A percentile compares a stretch with the other conserved stretches of the same genome.
These are phyloP conservation scores for Nitzschia sp. DNA, from an alignment of 108 stramenopile genomes.

Conservation along the genomic window DNA sequence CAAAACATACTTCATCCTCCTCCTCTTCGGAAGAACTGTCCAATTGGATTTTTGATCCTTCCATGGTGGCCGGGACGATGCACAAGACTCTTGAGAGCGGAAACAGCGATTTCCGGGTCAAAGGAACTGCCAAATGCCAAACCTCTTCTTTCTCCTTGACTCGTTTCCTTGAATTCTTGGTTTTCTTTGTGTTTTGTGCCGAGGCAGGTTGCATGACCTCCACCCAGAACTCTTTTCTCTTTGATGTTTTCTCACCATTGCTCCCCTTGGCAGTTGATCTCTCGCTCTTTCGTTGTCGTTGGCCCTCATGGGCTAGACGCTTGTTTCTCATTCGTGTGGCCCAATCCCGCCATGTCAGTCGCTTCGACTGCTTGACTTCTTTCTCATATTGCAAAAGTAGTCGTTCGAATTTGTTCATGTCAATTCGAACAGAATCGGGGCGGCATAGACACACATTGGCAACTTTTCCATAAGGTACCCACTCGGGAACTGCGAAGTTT, in stretches of 20 bases:
- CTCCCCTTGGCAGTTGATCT: not conserved
- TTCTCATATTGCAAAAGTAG: slow-evolving; percentile 70
- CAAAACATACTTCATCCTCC: slow-evolving; percentile 70
- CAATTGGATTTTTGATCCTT: not conserved
- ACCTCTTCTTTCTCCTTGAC: slow-evolving; percentile 16
- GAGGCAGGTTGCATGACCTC: slow-evolving; percentile 39
- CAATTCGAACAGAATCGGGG: slow-evolving; percentile 89
- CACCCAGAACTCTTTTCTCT: slow-evolving; percentile 47
- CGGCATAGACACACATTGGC: slow-evolving; percentile 90
- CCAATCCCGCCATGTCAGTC: slow-evolving; percentile 39
- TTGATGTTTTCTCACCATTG: slow-evolving; percentile 20
- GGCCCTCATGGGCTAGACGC: not conserved
- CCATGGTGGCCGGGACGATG: slow-evolving; percentile 34
- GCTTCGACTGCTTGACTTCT: slow-evolving; percentile 44
- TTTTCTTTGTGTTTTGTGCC: slow-evolving; percentile 12
- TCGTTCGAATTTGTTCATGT: slow-evolving; percentile 77
- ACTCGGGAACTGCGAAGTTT: slow-evolving; percentile 90
- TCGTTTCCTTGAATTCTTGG: slow-evolving; percentile 13
- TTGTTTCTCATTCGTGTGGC: slow-evolving; percentile 22
- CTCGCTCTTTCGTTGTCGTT: not conserved
- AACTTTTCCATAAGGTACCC: slow-evolving; percentile 79
- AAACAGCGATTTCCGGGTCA: slow-evolving; percentile 24
- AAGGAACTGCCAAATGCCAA: slow-evolving; percentile 52
- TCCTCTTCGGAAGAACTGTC: slow-evolving; percentile 20
- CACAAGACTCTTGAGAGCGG: slow-evolving; percentile 34